Conservation (phyloP, 106 monocot genomes). For the Ottelia alismoides region DNA sequence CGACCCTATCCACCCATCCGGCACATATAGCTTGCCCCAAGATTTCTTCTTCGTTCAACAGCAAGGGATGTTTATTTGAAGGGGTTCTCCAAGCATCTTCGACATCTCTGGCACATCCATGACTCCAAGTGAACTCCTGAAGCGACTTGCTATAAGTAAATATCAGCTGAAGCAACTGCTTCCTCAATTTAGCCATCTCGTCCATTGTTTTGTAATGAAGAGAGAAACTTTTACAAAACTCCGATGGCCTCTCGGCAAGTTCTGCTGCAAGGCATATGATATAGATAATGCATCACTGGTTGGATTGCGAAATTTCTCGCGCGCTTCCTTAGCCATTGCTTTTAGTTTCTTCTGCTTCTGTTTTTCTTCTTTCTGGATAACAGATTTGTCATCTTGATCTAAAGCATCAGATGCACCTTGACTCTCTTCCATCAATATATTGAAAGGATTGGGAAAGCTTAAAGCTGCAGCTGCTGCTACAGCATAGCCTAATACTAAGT, state of each 20-base stretch:
- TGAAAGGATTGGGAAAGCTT: slow-evolving; percentile 78
- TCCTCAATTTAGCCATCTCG: slow-evolving; percentile 93
- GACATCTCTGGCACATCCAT: slow-evolving; percentile 43
- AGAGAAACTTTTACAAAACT: slow-evolving; percentile 54
- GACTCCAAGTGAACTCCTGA: slow-evolving; percentile 51
- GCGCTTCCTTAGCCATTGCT: slow-evolving; percentile 32
- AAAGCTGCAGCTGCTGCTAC: slow-evolving; percentile 72
- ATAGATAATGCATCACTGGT: slow-evolving; percentile 76
- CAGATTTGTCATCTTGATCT: slow-evolving; percentile 9
- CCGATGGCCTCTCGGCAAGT: slow-evolving; percentile 29
- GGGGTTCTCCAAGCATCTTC: slow-evolving; percentile 42
- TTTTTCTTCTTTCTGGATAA: slow-evolving; percentile 18
- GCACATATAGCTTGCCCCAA: slow-evolving; percentile 82
- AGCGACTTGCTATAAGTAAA: slow-evolving; percentile 32
- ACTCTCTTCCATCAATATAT: slow-evolving; percentile 23
- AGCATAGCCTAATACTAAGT: slow-evolving; percentile 63
- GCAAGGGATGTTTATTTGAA: slow-evolving; percentile 38
- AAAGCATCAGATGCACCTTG: slow-evolving; percentile 10
- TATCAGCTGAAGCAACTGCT: slow-evolving; percentile 65
- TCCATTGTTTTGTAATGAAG: slow-evolving; percentile 87
- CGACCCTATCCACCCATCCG: slow-evolving; percentile 91
- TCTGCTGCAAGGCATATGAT: slow-evolving; percentile 78
- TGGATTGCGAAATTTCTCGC: slow-evolving; percentile 47
- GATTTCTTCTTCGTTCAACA: slow-evolving; percentile 67
- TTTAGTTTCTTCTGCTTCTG: slow-evolving; percentile 34